These are phyloP conservation scores for Penicillium hesseltinei DNA, from an alignment of 2,329 filamentous ascomycete genomes.

Conservation along the genomic window DNA sequence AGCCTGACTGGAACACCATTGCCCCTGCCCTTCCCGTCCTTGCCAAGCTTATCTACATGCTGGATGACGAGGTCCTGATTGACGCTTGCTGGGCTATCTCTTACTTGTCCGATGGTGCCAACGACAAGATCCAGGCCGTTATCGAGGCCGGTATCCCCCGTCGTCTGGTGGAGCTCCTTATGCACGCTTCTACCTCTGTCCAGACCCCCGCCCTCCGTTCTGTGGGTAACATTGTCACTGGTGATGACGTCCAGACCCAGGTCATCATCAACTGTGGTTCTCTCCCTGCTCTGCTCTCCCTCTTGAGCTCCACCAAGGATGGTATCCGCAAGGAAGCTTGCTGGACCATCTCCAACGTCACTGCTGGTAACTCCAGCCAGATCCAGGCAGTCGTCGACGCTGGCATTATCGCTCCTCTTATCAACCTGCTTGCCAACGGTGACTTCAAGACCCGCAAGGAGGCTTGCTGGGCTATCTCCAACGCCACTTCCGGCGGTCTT, in stretches of 20 bases:
- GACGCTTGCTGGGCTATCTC: slow-evolving; percentile 99
- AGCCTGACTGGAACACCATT: slow-evolving; percentile 97
- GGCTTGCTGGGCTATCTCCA: slow-evolving; percentile 99
- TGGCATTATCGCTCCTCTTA: slow-evolving; percentile 93
- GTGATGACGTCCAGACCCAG: slow-evolving; percentile 97
- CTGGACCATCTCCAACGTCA: slow-evolving; percentile 99
- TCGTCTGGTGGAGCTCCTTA: slow-evolving; percentile 91
- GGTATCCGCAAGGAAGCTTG: slow-evolving; percentile 99
- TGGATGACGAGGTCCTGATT: slow-evolving; percentile 97
- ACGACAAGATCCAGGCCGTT: slow-evolving; percentile 98
- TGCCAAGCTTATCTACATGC: slow-evolving; percentile 94
- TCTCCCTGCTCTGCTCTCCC: slow-evolving; percentile 84
- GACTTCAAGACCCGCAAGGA: slow-evolving; percentile 99
- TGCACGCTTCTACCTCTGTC: slow-evolving; percentile 97
- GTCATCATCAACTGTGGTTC: slow-evolving; percentile 99
- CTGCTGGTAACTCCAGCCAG: slow-evolving; percentile 94
- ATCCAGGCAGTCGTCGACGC: slow-evolving; percentile 96
- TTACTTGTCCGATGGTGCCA: slow-evolving; percentile 94
- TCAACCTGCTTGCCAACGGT: slow-evolving; percentile 92
- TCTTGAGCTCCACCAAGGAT: slow-evolving; percentile 95
- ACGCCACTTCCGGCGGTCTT: slow-evolving; percentile 92
- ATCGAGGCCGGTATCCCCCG: slow-evolving; percentile 98
- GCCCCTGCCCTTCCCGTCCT: slow-evolving; percentile 90
- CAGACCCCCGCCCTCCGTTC: slow-evolving; percentile 96
- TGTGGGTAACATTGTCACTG: slow-evolving; percentile 97